Conservation (phyloP, 2,329 filamentous ascomycete genomes). For the Teratosphaeria epicoccoides region DNA sequence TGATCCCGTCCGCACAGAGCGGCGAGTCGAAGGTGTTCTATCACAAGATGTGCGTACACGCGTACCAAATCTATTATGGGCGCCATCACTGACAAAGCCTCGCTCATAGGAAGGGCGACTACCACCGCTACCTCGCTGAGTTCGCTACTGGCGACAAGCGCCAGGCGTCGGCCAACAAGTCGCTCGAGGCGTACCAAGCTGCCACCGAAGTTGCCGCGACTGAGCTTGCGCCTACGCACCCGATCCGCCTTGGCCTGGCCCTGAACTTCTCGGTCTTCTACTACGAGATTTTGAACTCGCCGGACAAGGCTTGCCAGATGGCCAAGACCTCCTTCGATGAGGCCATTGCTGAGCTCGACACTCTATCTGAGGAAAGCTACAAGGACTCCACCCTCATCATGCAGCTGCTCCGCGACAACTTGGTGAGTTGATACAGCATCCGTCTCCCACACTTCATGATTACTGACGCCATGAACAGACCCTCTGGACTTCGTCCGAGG, state of each 20-base stretch:
- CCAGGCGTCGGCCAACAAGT: constrained; percentile 87
- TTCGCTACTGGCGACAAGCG: constrained; percentile 90
- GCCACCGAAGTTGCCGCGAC: constrained; percentile 84
- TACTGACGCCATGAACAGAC: constrained; percentile 48
- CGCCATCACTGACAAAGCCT: constrained; percentile 6
- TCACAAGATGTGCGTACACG: constrained; percentile 80
- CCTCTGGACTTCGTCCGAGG: constrained; percentile 98
- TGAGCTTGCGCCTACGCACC: constrained; percentile 82
- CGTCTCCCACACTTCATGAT: neutral
- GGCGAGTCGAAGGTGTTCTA: constrained; percentile 99
- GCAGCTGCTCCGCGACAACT: constrained; percentile 94
- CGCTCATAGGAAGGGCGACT: constrained; percentile 82
- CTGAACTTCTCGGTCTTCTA: constrained; percentile 99
- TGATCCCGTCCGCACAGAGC: constrained; percentile 87
- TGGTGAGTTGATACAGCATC: constrained; percentile 44
- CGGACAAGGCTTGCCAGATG: constrained; percentile 94
- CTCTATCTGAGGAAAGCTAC: constrained; percentile 96
- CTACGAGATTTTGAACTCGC: constrained; percentile 98
- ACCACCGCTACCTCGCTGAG: constrained; percentile 97
- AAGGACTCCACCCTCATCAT: constrained; percentile 98
- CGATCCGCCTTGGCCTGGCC: constrained; percentile 82
- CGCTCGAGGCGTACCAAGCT: constrained; percentile 93
- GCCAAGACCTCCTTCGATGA: constrained; percentile 95
- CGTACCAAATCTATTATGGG: neutral
- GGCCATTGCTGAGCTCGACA: constrained; percentile 94